These are phyloP conservation scores for Raffaelea albimanens DNA, from an alignment of 2,329 filamentous ascomycete species.

Conservation along the genomic window DNA sequence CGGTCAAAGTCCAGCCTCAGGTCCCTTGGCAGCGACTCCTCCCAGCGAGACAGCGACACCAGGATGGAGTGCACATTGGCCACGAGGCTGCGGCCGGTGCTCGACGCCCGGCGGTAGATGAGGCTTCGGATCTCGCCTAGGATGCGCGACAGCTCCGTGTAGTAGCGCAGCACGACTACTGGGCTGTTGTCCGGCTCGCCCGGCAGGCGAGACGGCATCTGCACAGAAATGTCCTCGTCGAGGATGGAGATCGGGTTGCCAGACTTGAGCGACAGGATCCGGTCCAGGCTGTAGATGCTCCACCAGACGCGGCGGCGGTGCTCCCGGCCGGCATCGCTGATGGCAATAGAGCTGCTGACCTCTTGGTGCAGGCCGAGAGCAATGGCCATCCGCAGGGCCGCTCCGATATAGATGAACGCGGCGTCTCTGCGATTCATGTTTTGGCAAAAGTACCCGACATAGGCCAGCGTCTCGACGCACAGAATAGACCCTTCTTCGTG, in stretches of 20 bases:
- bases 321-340: conserved; percentile 33
- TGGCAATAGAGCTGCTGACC: conserved; percentile 22
- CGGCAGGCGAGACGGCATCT: conserved; percentile 23
- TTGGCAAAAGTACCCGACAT: conserved; percentile 48
- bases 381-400: conserved; percentile 47
- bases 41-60: conserved; percentile 38
- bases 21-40: conserved; percentile 33
- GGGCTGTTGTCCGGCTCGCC: conserved; percentile 32
- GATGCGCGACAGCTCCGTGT: conserved; percentile 42
- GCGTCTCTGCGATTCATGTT: conserved; percentile 46
- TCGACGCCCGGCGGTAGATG: conserved; percentile 36
- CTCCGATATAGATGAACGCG: conserved; percentile 43
- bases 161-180: conserved; percentile 38
- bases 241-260: conserved; percentile 45
- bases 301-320: conserved; percentile 45
- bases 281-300: conserved; percentile 46
- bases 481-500: conserved; percentile 45
- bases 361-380: conserved; percentile 48
- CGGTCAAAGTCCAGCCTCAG: conserved; percentile 38
- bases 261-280: conserved; percentile 42
- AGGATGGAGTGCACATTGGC: conserved; percentile 41
- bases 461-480: conserved; percentile 44
- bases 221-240: conserved; percentile 42
- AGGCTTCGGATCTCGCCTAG: conserved; percentile 35
- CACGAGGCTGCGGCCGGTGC: conserved; percentile 28